Evolutionary conservation across 2,329 filamentous ascomycete species (phyloP).

Genomic region (Calonectria pauciramosa): DNA sequence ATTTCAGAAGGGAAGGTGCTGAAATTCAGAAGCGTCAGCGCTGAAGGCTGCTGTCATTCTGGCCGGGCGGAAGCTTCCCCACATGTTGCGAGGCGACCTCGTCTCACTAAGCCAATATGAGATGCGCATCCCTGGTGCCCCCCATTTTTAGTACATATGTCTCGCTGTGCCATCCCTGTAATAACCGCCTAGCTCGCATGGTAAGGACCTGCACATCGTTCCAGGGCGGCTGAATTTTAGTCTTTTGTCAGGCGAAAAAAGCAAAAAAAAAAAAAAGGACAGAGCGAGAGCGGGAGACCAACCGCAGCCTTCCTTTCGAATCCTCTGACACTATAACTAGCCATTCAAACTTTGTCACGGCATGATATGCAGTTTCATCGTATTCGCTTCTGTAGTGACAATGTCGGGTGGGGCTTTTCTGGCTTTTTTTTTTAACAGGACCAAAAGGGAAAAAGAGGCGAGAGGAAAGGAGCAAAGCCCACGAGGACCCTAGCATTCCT

Average conservation of each 20-base stretch:
- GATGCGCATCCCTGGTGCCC: background rate
- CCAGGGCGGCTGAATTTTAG: background rate
- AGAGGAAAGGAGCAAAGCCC: background rate
- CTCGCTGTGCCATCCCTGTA: background rate
- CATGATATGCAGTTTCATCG: background rate
- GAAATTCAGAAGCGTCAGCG: background rate
- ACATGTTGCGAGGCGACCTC: background rate
- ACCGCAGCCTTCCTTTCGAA: background rate
- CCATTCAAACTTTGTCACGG: background rate
- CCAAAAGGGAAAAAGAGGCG: background rate
- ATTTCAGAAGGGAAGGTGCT: background rate
- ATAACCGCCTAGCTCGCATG: background rate
- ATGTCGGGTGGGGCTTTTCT: background rate
- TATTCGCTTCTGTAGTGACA: slow-evolving; percentile 1
- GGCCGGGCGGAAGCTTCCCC: background rate
- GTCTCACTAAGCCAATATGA: background rate
- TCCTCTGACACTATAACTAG: background rate
- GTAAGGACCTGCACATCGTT: background rate
- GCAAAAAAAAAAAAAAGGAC: background rate
- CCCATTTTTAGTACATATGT: background rate
- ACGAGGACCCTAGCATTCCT: no score
- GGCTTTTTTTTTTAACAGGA: background rate
- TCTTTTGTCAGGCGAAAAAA: background rate
- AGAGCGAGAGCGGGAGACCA: background rate
- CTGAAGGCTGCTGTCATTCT: slow-evolving; percentile 1